Evolutionary conservation across 108 stramenopile species (phyloP).

Genomic region (Nitzschia palea): DNA sequence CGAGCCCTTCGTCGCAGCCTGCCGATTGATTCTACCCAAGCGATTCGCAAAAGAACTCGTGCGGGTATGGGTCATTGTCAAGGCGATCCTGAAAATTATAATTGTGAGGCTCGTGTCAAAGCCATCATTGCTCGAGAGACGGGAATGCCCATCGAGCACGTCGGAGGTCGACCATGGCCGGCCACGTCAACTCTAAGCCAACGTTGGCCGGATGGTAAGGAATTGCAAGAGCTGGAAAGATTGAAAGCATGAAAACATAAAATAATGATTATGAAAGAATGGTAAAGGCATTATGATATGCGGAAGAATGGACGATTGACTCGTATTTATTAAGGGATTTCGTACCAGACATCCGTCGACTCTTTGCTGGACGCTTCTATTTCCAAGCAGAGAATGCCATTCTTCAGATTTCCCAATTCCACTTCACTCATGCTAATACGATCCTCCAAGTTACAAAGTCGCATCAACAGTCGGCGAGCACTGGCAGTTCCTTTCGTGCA

Average conservation of each 20-base stretch:
- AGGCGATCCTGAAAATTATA: slow-evolving; percentile 69
- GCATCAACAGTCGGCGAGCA: slow-evolving; percentile 34
- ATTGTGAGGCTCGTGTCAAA: slow-evolving; percentile 70
- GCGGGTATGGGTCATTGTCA: slow-evolving; percentile 83
- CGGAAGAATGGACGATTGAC: too few species aligned
- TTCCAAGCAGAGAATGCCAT: slow-evolving; percentile 31
- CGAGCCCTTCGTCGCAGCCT: slow-evolving; percentile 66
- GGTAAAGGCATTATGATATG: not conserved
- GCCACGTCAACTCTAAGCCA: slow-evolving; percentile 70
- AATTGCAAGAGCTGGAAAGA: slow-evolving; percentile 49
- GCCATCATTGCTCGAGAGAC: slow-evolving; percentile 76
- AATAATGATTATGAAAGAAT: not conserved
- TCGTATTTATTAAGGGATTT: too few species aligned
- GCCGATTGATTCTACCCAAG: slow-evolving; percentile 77
- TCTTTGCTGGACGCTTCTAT: slow-evolving; percentile 18
- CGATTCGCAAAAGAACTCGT: slow-evolving; percentile 70
- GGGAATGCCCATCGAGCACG: slow-evolving; percentile 47
- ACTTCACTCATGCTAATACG: slow-evolving; percentile 46
- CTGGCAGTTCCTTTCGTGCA: slow-evolving; percentile 10
- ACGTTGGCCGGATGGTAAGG: slow-evolving; percentile 68
- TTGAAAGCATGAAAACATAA: not conserved
- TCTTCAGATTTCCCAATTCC: slow-evolving; percentile 48
- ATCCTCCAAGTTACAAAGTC: slow-evolving; percentile 53
- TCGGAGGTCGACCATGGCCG: slow-evolving; percentile 77
- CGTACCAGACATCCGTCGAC: not conserved